Evolutionary conservation across 805 yeast species (phyloP).

Genomic region (Nakazawaea ernobii): DNA sequence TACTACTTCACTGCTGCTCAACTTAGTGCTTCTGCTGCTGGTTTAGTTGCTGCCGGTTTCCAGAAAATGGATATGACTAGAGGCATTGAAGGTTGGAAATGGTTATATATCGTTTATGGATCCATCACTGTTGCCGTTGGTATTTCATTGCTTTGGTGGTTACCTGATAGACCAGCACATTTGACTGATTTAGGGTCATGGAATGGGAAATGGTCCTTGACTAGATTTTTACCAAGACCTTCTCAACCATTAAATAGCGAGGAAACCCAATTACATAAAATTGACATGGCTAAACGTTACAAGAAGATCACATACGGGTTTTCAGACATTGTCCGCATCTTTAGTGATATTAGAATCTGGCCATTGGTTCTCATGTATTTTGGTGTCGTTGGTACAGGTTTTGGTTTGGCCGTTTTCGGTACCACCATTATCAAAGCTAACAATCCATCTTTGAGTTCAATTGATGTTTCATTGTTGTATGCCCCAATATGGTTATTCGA

Average conservation of each 20-base stretch:
- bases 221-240: constrained; percentile 13
- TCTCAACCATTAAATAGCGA: constrained; percentile 42
- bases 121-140: constrained; percentile 61
- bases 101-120: constrained; percentile 81
- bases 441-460: constrained; percentile 57
- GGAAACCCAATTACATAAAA: constrained; percentile 52
- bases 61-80: constrained; percentile 70
- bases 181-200: constrained; percentile 9
- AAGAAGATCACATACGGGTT: constrained; percentile 47
- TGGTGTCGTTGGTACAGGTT: constrained; percentile 91
- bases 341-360: constrained; percentile 67
- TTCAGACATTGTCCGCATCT: constrained; percentile 47
- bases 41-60: constrained; percentile 82
- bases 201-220: constrained; percentile 10
- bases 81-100: constrained; percentile 80
- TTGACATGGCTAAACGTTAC: constrained; percentile 54
- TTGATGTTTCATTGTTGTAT: constrained; percentile 66
- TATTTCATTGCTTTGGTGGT: constrained; percentile 67
- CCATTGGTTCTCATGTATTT: constrained; percentile 83
- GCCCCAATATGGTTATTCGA: constrained; percentile 93
- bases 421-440: constrained; percentile 66
- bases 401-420: constrained; percentile 80
- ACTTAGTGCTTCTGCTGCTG: constrained; percentile 84
- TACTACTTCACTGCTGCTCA: constrained; percentile 91
- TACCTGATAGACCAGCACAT: constrained; percentile 69